Evolutionary conservation across 2,329 filamentous ascomycete species (phyloP).

Genomic region (Aureobasidium melanogenum): DNA sequence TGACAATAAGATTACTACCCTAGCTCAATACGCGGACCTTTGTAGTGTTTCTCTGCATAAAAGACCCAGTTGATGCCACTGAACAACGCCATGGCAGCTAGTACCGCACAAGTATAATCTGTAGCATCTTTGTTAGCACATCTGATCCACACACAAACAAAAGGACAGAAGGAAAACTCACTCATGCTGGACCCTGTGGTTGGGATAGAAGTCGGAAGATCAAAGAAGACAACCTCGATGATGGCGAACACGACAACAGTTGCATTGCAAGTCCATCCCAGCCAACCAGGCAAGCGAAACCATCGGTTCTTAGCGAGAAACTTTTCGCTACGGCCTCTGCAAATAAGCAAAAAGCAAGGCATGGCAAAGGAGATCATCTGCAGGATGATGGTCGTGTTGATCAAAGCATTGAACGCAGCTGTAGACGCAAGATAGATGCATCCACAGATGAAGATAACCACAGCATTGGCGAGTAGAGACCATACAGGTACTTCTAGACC

Average conservation of each 20-base stretch:
- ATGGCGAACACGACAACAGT: constrained; percentile 9
- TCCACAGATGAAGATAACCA: constrained; percentile 34
- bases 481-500: constrained; percentile 47
- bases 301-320: constrained; percentile 7
- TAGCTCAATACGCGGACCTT: not conserved
- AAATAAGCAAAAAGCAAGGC: constrained; percentile 14
- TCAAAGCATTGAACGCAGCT: constrained; percentile 18
- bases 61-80: not conserved
- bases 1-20: not conserved
- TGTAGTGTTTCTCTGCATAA: not conserved
- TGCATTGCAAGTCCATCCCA: constrained; percentile 14
- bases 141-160: too few species aligned
- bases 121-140: not conserved
- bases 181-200: not conserved
- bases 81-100: constrained; percentile 2
- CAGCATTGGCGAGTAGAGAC: constrained; percentile 43
- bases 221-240: constrained; percentile 15
- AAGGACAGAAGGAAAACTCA: not conserved
- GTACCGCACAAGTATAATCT: constrained; percentile 7
- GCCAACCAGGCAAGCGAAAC: constrained; percentile 12
- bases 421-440: constrained; percentile 17
- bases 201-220: constrained; percentile 2
- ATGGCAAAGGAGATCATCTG: constrained; percentile 17
- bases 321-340: constrained; percentile 13
- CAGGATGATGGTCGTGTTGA: constrained; percentile 17